These are phyloP conservation scores for Exsudoporus frostii DNA, from an alignment of 768 basidiomycete species.

Conservation along the genomic window DNA sequence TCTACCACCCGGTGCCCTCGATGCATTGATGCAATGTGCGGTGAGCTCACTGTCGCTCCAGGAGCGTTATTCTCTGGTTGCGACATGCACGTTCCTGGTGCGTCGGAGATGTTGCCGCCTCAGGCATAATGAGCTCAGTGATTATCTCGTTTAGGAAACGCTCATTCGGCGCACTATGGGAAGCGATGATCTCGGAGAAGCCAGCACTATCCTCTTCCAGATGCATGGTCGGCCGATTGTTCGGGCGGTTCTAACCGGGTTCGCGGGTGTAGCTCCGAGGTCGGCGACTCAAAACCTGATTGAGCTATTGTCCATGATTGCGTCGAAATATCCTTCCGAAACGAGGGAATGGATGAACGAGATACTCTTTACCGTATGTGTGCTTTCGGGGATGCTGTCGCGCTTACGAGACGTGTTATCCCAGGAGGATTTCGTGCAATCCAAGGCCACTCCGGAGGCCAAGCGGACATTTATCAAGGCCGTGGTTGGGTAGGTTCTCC, in stretches of 20 bases:
- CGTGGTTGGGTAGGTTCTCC: constrained; percentile 53
- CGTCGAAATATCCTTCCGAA: constrained; percentile 52
- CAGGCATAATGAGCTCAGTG: neutral
- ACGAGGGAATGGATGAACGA: constrained; percentile 70
- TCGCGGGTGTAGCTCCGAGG: constrained; percentile 81
- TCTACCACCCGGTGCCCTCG: constrained; percentile 60
- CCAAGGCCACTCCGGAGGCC: constrained; percentile 67
- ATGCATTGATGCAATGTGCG: constrained; percentile 68
- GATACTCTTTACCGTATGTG: constrained; percentile 61
- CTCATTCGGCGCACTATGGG: constrained; percentile 64
- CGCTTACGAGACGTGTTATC: neutral
- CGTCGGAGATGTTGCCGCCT: constrained; percentile 24
- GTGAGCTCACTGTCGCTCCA: constrained; percentile 65
- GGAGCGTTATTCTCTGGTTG: constrained; percentile 82
- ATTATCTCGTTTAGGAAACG: constrained; percentile 43
- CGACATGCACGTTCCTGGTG: constrained; percentile 81
- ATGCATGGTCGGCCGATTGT: constrained; percentile 66
- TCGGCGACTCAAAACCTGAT: constrained; percentile 82
- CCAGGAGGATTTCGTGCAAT: constrained; percentile 71
- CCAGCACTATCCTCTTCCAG: constrained; percentile 49
- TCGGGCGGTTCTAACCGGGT: constrained; percentile 70
- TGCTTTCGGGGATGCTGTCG: neutral
- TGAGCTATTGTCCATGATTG: constrained; percentile 70
- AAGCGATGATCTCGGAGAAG: constrained; percentile 56
- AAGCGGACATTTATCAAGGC: constrained; percentile 78